These are phyloP conservation scores for Alternaria atra DNA, from an alignment of 2,329 filamentous ascomycete genomes.

Conservation along the genomic window DNA sequence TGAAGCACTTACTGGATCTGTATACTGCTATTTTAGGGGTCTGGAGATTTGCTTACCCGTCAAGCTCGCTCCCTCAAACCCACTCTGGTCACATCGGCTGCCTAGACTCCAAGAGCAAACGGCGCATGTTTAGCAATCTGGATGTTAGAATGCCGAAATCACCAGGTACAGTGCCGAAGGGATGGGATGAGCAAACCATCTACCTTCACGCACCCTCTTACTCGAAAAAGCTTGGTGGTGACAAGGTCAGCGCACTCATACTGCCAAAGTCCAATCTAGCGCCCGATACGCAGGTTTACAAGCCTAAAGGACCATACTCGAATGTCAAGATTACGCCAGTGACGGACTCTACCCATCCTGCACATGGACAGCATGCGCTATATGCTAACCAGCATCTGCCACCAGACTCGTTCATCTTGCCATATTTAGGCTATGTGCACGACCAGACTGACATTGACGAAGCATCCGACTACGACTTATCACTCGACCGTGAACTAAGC, in stretches of 20 bases:
- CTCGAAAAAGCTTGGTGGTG: conserved; percentile 40
- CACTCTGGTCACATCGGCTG: background rate
- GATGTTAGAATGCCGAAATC: conserved; percentile 8
- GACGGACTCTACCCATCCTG: conserved; percentile 55
- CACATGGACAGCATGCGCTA: conserved; percentile 58
- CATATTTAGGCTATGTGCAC: conserved; percentile 62
- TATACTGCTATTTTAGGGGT: background rate
- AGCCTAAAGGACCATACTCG: conserved; percentile 40
- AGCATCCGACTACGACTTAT: conserved; percentile 61
- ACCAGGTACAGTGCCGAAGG: conserved; percentile 33
- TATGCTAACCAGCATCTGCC: conserved; percentile 56
- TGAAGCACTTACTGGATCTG: no score
- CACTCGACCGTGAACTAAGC: conserved; percentile 59
- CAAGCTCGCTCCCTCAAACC: background rate
- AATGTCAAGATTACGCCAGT: conserved; percentile 56
- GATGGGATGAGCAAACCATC: conserved; percentile 38
- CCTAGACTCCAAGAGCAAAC: background rate
- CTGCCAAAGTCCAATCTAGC: conserved; percentile 28
- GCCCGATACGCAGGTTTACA: conserved; percentile 20
- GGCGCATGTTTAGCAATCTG: background rate
- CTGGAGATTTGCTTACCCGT: background rate
- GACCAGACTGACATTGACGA: conserved; percentile 53
- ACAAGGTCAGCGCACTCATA: conserved; percentile 36
- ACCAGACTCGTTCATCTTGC: conserved; percentile 58
- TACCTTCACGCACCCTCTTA: conserved; percentile 44